Percentiles rank a stretch among this genome's conserved stretches.
These are phyloP conservation scores for Lentinula aciculospora DNA, from an alignment of 768 basidiomycete species.

Conservation along the genomic window DNA sequence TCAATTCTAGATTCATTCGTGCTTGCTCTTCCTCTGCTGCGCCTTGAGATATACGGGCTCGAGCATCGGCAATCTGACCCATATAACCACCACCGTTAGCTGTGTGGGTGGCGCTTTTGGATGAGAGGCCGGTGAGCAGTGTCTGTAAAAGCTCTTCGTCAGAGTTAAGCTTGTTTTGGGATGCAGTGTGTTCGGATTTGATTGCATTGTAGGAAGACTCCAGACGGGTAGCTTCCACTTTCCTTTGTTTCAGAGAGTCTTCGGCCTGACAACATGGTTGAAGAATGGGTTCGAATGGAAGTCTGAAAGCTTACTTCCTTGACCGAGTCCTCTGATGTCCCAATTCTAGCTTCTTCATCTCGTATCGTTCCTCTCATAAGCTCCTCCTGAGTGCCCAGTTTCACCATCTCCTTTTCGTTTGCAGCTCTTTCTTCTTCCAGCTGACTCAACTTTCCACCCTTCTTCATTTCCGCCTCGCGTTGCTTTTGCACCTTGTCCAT, in stretches of 20 bases:
- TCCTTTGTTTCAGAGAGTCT: slow-evolving; percentile 46
- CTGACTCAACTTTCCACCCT: slow-evolving; percentile 88
- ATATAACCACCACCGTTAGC: slow-evolving; percentile 88
- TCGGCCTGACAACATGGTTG: background rate
- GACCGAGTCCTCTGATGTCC: slow-evolving; percentile 47
- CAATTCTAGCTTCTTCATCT: slow-evolving; percentile 68
- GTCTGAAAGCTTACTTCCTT: slow-evolving; percentile 44
- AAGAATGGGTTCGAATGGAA: background rate
- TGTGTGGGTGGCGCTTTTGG: slow-evolving; percentile 43
- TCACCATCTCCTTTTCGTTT: slow-evolving; percentile 75
- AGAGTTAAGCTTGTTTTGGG: slow-evolving; percentile 56
- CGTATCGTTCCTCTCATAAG: slow-evolving; percentile 69
- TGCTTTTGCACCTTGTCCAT: slow-evolving; percentile 49
- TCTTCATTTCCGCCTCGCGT: slow-evolving; percentile 83
- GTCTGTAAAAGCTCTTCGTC: slow-evolving; percentile 94
- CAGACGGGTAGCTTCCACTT: slow-evolving; percentile 49
- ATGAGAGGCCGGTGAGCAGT: slow-evolving; percentile 83
- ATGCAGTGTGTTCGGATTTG: slow-evolving; percentile 62
- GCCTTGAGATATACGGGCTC: slow-evolving; percentile 67
- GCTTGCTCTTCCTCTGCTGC: slow-evolving; percentile 82
- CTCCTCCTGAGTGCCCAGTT: slow-evolving; percentile 80
- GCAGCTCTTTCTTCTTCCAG: slow-evolving; percentile 76
- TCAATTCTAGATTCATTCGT: slow-evolving; percentile 68
- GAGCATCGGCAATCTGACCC: slow-evolving; percentile 89
- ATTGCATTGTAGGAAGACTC: slow-evolving; percentile 50